Evolutionary conservation across 306 rosid species (phyloP), one percentile per base, ranked within the genome.

Genomic region (Rosa rugosa): DNA sequence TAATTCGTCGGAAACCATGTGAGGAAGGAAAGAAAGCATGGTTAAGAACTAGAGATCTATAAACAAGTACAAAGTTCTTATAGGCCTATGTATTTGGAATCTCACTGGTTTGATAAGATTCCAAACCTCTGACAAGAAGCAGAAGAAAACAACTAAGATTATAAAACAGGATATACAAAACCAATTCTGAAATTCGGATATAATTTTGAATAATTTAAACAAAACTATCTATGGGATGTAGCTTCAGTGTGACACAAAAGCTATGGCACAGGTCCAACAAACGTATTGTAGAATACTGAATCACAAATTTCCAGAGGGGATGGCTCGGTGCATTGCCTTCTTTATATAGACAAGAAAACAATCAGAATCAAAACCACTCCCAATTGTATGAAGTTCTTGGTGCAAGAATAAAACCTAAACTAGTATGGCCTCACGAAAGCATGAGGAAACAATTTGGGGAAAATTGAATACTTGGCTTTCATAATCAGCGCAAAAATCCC

Each of bases 401-500:
- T 64, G 36, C 38, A n/a, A 68, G 75, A 76, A 81, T 34, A 54
- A 78, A 40, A 44, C 18, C 41, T 6, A 70, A 73, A 73, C 79
- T 84, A 88, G 54, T 78, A 69, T 22, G 85, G 65, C 77, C 78
- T 80, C 60, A 77, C 73, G 50, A 84, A 88, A 53, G 91, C 73
- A 36, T 9, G 88, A 63, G 91, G 93, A 77, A 88, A 92, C 80
- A 81, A 74, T 81, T 81, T 85, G 16, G 87, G 88, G 59, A 92
- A 85, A 84, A 89, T 20, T 17, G 81, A 73, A 47, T 89, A 25
- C 82, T 94, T 92, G 3, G 89, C 86, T 73, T 83, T 89, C 64
- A 87, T 87, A 47, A 89, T 84, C 57, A 92, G 82, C 14, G 87
- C 89, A 80, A 83, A 94, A 20, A 89, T 6, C 45, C 91, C 94